A percentile compares a stretch with the other conserved stretches of the same genome.
Evolutionary conservation across 2,329 filamentous ascomycete genomes (phyloP).

Genomic region (Bipolaris victoriae): DNA sequence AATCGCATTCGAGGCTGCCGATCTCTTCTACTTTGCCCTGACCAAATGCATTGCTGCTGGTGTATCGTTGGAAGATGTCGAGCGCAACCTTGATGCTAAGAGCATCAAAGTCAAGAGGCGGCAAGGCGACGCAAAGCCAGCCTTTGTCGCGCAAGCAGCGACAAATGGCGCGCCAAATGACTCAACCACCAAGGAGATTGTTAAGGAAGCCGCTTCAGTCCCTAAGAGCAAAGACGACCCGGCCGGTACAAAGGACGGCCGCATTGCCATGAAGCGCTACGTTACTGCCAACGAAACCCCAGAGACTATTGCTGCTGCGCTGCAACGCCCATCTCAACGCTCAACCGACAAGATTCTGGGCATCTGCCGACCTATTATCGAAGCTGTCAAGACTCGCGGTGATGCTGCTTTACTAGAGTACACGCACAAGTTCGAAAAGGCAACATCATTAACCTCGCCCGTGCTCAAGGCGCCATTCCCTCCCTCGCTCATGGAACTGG

Average conservation of each 20-base stretch:
- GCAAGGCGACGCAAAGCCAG: conserved; percentile 91
- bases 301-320: conserved; percentile 71
- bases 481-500: conserved; percentile 80
- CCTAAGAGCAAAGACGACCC: conserved; percentile 60
- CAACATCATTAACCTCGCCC: conserved; percentile 85
- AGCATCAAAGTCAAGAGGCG: conserved; percentile 93
- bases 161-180: conserved; percentile 22
- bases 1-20: conserved; percentile 91
- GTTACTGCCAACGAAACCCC: conserved; percentile 69
- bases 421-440: conserved; percentile 98
- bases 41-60: conserved; percentile 86
- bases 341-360: conserved; percentile 93
- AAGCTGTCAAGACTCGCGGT: conserved; percentile 80
- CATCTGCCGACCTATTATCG: conserved; percentile 89
- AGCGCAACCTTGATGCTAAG: conserved; percentile 91
- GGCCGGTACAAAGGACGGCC: conserved; percentile 58
- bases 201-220: conserved; percentile 60
- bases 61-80: conserved; percentile 85
- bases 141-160: conserved; percentile 80
- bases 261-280: conserved; percentile 83
- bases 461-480: conserved; percentile 91
- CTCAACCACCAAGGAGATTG: conserved; percentile 46
- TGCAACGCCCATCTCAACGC: conserved; percentile 90
- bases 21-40: conserved; percentile 93
- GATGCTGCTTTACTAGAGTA: conserved; percentile 90